Evolutionary conservation across 2,329 filamentous ascomycete species (phyloP).

Genomic region (Nemania abortiva): DNA sequence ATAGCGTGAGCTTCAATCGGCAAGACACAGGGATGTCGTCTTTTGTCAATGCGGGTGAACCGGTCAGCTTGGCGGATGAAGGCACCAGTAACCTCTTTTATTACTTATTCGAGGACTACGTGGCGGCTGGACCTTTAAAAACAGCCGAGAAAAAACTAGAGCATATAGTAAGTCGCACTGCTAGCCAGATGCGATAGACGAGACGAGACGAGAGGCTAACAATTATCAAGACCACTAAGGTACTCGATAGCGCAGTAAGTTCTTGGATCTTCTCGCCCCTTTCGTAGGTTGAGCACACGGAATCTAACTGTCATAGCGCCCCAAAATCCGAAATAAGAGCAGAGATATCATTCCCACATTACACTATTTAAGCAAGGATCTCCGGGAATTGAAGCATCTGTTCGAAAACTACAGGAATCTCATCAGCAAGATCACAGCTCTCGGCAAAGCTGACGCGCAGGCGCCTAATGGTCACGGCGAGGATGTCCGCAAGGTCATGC

Average conservation of each 20-base stretch:
- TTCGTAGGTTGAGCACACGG: constrained; percentile 9
- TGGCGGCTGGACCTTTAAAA: constrained; percentile 67
- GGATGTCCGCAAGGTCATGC: constrained; percentile 44
- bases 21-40: constrained; percentile 44
- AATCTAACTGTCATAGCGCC: constrained; percentile 43
- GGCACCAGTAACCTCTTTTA: constrained; percentile 72
- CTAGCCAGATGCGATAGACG: constrained; percentile 10
- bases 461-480: constrained; percentile 23
- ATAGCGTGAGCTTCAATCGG: constrained; percentile 42
- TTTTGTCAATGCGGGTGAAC: constrained; percentile 32
- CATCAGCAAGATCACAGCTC: constrained; percentile 67
- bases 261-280: background rate
- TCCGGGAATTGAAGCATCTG: constrained; percentile 70
- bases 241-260: constrained; percentile 54
- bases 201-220: constrained; percentile 33
- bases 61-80: constrained; percentile 55
- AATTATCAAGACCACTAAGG: constrained; percentile 49
- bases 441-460: constrained; percentile 47
- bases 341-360: constrained; percentile 68
- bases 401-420: constrained; percentile 71
- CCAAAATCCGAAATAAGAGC: constrained; percentile 56
- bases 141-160: constrained; percentile 60
- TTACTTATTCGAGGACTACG: constrained; percentile 76
- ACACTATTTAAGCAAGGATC: constrained; percentile 70
- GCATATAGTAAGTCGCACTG: constrained; percentile 57